phyloP scores from a whole-genome alignment of 2,329 filamentous ascomycete species.

The Fusarium abutilonis region DNA sequence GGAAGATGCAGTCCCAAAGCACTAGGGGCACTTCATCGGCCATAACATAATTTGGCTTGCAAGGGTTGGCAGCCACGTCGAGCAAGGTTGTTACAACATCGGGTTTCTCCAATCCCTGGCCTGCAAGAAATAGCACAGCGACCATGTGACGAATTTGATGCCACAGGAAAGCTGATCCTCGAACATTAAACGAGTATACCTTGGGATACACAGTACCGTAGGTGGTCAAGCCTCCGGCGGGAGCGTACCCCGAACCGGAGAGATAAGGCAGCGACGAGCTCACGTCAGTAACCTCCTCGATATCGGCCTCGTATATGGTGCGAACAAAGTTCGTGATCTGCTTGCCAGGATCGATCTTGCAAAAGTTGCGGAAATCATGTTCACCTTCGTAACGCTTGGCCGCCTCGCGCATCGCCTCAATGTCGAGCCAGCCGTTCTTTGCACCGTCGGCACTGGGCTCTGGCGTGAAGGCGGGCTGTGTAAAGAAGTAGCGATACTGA shows the following conservation, averaged over 20 bases:
- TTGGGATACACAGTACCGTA: conserved; percentile 58
- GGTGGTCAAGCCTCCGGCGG: conserved; percentile 17
- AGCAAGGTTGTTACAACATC: conserved; percentile 78
- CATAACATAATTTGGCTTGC: conserved; percentile 89
- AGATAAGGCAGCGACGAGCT: conserved; percentile 67
- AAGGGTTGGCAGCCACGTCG: conserved; percentile 74
- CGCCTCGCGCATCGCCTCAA: conserved; percentile 84
- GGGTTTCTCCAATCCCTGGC: conserved; percentile 84
- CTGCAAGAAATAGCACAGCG: conserved; percentile 89
- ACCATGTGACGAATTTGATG: conserved; percentile 97
- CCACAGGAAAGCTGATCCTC: conserved; percentile 95
- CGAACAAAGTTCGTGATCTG: conserved; percentile 86
- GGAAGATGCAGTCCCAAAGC: conserved; percentile 95
- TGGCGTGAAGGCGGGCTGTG: conserved; percentile 85
- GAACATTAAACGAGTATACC: conserved; percentile 87
- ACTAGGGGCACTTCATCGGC: conserved; percentile 90
- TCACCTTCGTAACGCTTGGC: conserved; percentile 82
- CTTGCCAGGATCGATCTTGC: conserved; percentile 90
- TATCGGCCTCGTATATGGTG: conserved; percentile 80
- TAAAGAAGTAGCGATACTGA: conserved; percentile 97
- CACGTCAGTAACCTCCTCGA: conserved; percentile 72
- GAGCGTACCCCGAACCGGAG: conserved; percentile 51
- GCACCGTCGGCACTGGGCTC: conserved; percentile 51
- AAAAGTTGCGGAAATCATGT: conserved; percentile 97
- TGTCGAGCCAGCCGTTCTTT: conserved; percentile 83